A percentile compares a stretch with the other conserved stretches of the same genome.
These are phyloP conservation scores for Zea mays DNA, from an alignment of 176 grass and related monocot species.

Conservation along the genomic window Zm-B73-REFERENCE-NAM-5.0 NC_050104.1:140274001-140274500, in stretches of 20 bases:
- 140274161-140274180: no score
- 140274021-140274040: fast-evolving
- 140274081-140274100: neutral
- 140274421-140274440: conserved; percentile 3
- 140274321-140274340: conserved; percentile 1
- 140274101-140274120: conserved; percentile 31
- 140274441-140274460: neutral
- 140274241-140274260: conserved; percentile 14
- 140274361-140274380: neutral
- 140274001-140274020: neutral
- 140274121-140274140: no score
- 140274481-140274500: conserved; percentile 27
- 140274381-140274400: neutral
- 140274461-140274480: no score
- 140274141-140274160: no score
- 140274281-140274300: neutral
- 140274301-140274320: conserved; percentile 11
- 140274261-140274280: conserved; percentile 1
- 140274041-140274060: neutral
- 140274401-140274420: neutral
- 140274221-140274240: neutral
- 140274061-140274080: neutral
- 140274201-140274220: conserved; percentile 12
- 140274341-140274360: conserved; percentile 12
- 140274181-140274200: conserved; percentile 25